Percentiles rank a stretch among this genome's conserved stretches.
These are phyloP conservation scores for Termitomyces sp. DNA, from an alignment of 768 basidiomycete species.

Conservation along the genomic window DNA sequence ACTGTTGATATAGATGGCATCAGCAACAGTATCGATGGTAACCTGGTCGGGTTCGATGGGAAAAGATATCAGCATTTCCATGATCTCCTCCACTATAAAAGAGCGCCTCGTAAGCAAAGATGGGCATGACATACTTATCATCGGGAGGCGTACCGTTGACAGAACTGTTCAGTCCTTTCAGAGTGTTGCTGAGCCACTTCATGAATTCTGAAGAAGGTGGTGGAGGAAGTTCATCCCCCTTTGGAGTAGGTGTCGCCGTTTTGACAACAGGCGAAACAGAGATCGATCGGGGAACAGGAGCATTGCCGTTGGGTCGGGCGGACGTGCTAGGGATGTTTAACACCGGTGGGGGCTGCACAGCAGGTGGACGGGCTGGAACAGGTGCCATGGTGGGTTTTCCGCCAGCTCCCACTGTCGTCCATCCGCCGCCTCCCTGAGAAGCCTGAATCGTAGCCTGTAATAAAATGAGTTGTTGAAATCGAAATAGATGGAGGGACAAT, in stretches of 20 bases:
- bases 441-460: conserved; percentile 19
- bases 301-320: conserved; percentile 34
- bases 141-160: conserved; percentile 51
- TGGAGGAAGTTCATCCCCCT: conserved; percentile 54
- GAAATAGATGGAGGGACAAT: not conserved
- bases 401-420: conserved; percentile 83
- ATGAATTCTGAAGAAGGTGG: conserved; percentile 87
- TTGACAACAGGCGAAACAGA: conserved; percentile 29
- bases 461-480: conserved; percentile 3
- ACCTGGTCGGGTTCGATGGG: conserved; percentile 82
- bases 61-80: conserved; percentile 92
- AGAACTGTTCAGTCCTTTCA: conserved; percentile 70
- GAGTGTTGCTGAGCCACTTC: conserved; percentile 81
- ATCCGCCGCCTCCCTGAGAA: conserved; percentile 43
- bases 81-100: conserved; percentile 87
- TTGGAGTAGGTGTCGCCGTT: conserved; percentile 26
- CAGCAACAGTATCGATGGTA: conserved; percentile 89
- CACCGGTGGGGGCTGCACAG: conserved; percentile 24
- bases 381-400: conserved; percentile 49
- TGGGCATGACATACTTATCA: not conserved
- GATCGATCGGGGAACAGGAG: conserved; percentile 25
- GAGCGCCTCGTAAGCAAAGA: not conserved
- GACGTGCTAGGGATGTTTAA: conserved; percentile 21
- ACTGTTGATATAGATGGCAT: conserved; percentile 91
- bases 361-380: conserved; percentile 24